Base-by-base conservation (phyloP, 345 rosid species). In the Cardamine chenopodiifolia region DNA sequence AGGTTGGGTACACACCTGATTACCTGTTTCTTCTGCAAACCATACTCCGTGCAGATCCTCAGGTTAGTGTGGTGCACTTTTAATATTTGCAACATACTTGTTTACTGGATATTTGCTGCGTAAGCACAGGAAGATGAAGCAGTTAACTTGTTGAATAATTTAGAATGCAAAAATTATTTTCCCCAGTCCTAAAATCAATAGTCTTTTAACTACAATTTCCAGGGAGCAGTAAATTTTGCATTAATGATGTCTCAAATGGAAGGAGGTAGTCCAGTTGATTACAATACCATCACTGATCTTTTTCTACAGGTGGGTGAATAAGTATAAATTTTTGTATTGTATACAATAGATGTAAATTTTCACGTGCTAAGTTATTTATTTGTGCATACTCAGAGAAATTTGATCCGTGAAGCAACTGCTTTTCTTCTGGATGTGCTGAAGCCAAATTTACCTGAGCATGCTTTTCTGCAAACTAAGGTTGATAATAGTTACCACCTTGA, bases 241-340 rank as follows among this genome's bases (percentile, higher is more conserved):
- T 78, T 92, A 82, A 96, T 90, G 99, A 96, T 96, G 99, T 92
- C 99, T 53, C 97, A 96, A 86, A 96, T 96, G 99, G 97, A 92
- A 83, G 99, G 96, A 54, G 99, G 99, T 47, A 90, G 96, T 79
- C 98, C 99, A 14, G 81, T 96, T 78, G 99, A 96, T 78, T 90
- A 83, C 84, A 96, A 96, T 66, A 96, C 97, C 70, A 90, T 96
- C 66, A 92, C 99, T 23, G 99, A 96, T 89, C 96, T 96, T 39
- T 96, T 96, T 71, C 98, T 96, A 78, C 99, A 96, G 99, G 99
- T 96, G 42, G 52, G 72, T 77, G 29, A 48, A 55, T 11, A 17
- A 54, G 50, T 64, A 45, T 45, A 15, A 44, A 12, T 1, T 68
- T 39, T 19, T 54, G 42, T 62, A 31, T 17, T 59, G 10, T 42